These are phyloP conservation scores for Aspergillus sp. DNA, from an alignment of 2,329 filamentous ascomycete species.

Conservation along the genomic window DNA sequence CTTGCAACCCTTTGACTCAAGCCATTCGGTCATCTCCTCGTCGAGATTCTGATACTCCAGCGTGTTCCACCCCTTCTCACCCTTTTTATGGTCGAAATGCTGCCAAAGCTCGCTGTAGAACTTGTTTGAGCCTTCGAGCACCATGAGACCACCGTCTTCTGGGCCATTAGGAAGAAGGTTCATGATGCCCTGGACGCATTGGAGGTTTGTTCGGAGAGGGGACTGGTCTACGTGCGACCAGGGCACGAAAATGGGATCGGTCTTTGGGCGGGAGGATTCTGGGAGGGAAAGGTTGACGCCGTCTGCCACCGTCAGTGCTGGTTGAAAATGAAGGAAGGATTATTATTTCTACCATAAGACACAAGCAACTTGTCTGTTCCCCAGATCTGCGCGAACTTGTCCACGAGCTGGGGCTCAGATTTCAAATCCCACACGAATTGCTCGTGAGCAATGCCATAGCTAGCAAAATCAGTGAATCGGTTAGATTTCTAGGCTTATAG, in stretches of 20 bases:
- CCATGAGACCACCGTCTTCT: constrained; percentile 28
- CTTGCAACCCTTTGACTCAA: constrained; percentile 17
- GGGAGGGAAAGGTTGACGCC: too few species aligned
- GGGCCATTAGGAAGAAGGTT: constrained; percentile 12
- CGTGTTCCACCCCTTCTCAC: constrained; percentile 8
- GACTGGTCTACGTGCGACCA: constrained; percentile 30
- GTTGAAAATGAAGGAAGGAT: constrained; percentile 17
- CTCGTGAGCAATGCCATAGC: constrained; percentile 1
- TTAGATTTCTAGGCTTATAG: too few species aligned
- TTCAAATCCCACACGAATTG: constrained; percentile 3
- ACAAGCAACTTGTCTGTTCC: constrained; percentile 13
- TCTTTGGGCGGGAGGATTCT: constrained; percentile 26
- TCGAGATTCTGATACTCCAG: constrained; percentile 18
- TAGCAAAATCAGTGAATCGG: background rate
- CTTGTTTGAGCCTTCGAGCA: constrained; percentile 20
- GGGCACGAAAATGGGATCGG: constrained; percentile 5
- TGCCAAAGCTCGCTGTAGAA: constrained; percentile 14
- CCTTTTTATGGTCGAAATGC: constrained; percentile 27
- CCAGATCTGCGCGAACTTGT: constrained; percentile 38
- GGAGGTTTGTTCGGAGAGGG: constrained; percentile 18
- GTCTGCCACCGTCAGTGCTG: too few species aligned
- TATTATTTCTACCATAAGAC: constrained; percentile 29
- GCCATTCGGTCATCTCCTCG: constrained; percentile 25
- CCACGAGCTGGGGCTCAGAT: constrained; percentile 2
- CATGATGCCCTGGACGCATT: constrained; percentile 25